Evolutionary conservation across 2,329 filamentous ascomycete species (phyloP), one percentile per base, ranked within the genome.

Genomic region (Samsoniella hepiali): DNA sequence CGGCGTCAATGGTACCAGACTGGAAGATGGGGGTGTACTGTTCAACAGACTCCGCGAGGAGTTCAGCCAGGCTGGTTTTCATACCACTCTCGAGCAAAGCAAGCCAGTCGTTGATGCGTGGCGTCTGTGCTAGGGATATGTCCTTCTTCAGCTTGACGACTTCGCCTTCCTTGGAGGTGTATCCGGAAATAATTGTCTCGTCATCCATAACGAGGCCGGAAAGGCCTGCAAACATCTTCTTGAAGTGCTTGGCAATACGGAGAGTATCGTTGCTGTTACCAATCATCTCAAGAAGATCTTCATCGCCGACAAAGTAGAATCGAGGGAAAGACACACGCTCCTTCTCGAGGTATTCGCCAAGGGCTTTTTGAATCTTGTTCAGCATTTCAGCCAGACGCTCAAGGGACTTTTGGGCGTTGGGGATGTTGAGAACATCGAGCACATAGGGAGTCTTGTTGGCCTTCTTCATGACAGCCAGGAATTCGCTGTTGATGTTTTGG

Each of bases 261-360:
- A 95, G 80, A 10, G 94, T 97, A 72, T 99, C 95, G 72, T 97
- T 97, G 79, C 94, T 98, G 76, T 99, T 99, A 73, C 95, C 95
- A 68, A 99, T 99, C 78, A 99, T 99, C 76, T 99, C 95, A 31
- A 99, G 83, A 63, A 99, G 81, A 77, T 99, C 95, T 73, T 99
- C 96, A 71, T 99, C 96, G 75, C 95, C 95, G 63, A 99, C 96
- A 71, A 99, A 99, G 80, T 99, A 99, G 81, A 99, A 99, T 64
- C 95, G 88, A 51, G 95, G 95, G 79, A 99, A 99, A 0, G 94
- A 96, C 0, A 98, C 91, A 77, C 95, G 89, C 78, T 99, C 95
- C 72, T 95, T 93, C 77, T 99, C 96, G 42, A 99, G 87, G 72
- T 99, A 99, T 79, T 99, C 95, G 77, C 95, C 95, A 10, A 99